Percentiles rank a stretch among this genome's conserved stretches.
Evolutionary conservation across 2,329 filamentous ascomycete genomes (phyloP).

Genomic region (Microdochium paspali): DNA sequence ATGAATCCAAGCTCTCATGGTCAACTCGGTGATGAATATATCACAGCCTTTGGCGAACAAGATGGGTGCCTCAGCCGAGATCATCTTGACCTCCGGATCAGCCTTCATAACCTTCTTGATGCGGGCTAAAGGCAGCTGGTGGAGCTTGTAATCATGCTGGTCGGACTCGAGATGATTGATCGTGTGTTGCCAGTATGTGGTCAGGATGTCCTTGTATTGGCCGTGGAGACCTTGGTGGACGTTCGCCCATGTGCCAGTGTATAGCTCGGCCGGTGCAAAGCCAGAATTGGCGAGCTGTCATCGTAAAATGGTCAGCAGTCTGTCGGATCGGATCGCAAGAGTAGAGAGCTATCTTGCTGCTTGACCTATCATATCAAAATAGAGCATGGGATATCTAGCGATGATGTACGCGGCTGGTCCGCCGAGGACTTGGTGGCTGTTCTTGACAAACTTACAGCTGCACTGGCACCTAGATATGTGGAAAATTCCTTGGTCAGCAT

Average conservation of each 20-base stretch:
- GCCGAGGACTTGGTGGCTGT: conserved; percentile 2
- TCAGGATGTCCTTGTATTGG: conserved; percentile 92
- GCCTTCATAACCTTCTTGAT: conserved; percentile 99
- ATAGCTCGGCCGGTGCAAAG: conserved; percentile 86
- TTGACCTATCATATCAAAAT: too few relatives aligned
- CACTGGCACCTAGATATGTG: conserved; percentile 32
- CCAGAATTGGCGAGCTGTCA: conserved; percentile 73
- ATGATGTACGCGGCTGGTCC: neutral
- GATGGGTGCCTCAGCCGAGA: conserved; percentile 94
- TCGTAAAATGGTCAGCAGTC: conserved; percentile 8
- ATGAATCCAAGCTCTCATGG: conserved; percentile 99
- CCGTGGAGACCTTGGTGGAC: conserved; percentile 92
- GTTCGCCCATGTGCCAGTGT: conserved; percentile 92
- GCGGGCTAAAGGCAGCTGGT: conserved; percentile 90
- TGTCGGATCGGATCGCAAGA: too few relatives aligned
- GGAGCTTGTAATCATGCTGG: conserved; percentile 96
- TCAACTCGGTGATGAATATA: conserved; percentile 97
- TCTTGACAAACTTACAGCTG: conserved; percentile 26
- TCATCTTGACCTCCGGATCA: conserved; percentile 99
- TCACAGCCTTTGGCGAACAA: conserved; percentile 97
- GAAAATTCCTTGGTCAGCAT: conserved; percentile 9
- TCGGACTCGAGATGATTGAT: conserved; percentile 93
- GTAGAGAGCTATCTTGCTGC: neutral
- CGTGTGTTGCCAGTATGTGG: conserved; percentile 98
- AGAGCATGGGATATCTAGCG: too few relatives aligned